Evolutionary conservation across 1,284 basidiomycete genomes (phyloP).

Genomic region (Cryptococcus amylolentus): DNA sequence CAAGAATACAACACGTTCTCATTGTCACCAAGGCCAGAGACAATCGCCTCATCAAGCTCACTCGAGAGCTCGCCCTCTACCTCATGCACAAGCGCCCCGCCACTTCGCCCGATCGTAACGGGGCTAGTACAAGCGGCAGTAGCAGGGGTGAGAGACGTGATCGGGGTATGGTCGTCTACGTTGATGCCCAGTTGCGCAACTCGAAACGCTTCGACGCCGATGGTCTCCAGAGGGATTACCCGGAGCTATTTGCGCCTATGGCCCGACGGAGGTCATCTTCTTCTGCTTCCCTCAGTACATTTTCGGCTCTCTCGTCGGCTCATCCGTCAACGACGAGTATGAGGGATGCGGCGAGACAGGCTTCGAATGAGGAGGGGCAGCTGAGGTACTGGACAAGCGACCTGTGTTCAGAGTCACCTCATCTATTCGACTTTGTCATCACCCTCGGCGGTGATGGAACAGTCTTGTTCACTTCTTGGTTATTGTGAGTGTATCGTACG

Average conservation of each 20-base stretch:
- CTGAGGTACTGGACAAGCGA: constrained; percentile 95
- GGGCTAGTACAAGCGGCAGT: not conserved
- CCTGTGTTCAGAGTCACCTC: constrained; percentile 88
- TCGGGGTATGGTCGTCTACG: constrained; percentile 59
- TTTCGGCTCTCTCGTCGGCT: constrained; percentile 32
- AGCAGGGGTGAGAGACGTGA: constrained; percentile 6
- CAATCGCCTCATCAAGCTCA: constrained; percentile 92
- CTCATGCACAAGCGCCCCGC: constrained; percentile 70
- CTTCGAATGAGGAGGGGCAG: constrained; percentile 69
- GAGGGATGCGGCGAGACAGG: constrained; percentile 23
- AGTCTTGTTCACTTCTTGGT: constrained; percentile 97
- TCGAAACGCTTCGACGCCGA: constrained; percentile 93
- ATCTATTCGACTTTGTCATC: constrained; percentile 96
- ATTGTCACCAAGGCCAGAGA: constrained; percentile 98
- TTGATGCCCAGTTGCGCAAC: constrained; percentile 85
- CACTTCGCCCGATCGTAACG: constrained; percentile 5
- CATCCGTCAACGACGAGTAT: constrained; percentile 36
- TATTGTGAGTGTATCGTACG: constrained; percentile 58
- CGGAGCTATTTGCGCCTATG: constrained; percentile 77
- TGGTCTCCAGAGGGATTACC: constrained; percentile 79
- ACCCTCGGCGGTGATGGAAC: constrained; percentile 98
- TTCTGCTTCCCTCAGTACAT: constrained; percentile 37
- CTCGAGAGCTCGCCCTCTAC: constrained; percentile 89
- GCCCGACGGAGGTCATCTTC: constrained; percentile 66
- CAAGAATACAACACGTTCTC: constrained; percentile 86